These are phyloP conservation scores for Blepharisma japonicum DNA, from an alignment of 73 alveolate genomes.

Conservation along the genomic window DNA sequence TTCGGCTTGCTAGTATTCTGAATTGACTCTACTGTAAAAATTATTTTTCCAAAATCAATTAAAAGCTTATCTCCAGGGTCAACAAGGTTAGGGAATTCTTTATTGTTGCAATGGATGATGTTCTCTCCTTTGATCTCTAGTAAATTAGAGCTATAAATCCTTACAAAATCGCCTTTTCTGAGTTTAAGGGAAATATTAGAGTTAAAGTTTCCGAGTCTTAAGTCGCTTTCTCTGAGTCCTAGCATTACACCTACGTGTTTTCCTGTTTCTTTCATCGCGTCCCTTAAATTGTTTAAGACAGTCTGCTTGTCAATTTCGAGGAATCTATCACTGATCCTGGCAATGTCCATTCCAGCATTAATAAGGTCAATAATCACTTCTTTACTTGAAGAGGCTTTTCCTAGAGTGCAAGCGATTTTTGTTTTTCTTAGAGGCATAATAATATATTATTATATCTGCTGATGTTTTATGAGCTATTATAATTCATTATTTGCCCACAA, in stretches of 20 bases:
- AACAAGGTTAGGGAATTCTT: neutral
- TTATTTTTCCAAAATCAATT: slow-evolving; percentile 16
- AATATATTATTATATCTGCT: no score
- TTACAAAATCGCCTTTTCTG: slow-evolving; percentile 11
- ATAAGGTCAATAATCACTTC: neutral
- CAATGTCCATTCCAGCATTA: slow-evolving; percentile 27
- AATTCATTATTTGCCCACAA: no score
- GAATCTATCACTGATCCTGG: slow-evolving; percentile 6
- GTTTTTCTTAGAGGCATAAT: neutral
- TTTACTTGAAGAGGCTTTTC: slow-evolving; percentile 12
- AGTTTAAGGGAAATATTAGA: neutral
- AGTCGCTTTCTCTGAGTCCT: slow-evolving; percentile 24
- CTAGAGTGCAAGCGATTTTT: slow-evolving; percentile 16
- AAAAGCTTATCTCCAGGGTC: slow-evolving; percentile 24
- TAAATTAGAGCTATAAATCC: neutral
- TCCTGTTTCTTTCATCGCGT: slow-evolving; percentile 14
- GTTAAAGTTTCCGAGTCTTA: slow-evolving; percentile 10
- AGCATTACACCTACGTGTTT: slow-evolving; percentile 25
- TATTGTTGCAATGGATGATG: slow-evolving; percentile 18
- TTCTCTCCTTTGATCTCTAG: neutral
- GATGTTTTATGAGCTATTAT: no score
- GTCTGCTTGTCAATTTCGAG: slow-evolving; percentile 11
- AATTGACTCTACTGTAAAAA: slow-evolving; percentile 1
- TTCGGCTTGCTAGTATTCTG: neutral
- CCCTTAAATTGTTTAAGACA: neutral